Conservation (phyloP, 805 yeast species). For the Myxozyma sirexii region DNA sequence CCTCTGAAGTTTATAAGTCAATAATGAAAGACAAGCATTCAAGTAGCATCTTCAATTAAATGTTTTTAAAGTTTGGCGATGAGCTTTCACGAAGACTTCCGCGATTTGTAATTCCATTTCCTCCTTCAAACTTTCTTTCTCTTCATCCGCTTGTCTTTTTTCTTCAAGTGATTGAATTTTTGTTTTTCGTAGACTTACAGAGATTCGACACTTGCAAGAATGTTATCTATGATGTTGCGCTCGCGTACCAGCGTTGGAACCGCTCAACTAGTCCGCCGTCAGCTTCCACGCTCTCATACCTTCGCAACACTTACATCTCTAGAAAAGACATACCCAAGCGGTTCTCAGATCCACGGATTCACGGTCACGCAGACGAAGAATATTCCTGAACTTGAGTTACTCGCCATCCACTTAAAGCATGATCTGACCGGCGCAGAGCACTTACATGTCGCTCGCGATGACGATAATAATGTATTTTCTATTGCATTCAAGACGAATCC, state of each 20-base stretch:
- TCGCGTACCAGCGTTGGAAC: background rate
- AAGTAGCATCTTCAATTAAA: no score
- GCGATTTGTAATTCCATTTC: background rate
- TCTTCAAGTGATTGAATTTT: no score
- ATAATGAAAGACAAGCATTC: no score
- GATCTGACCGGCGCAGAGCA: conserved; percentile 73
- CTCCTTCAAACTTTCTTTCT: background rate
- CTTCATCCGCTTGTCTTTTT: no score
- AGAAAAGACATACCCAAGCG: conserved; percentile 17
- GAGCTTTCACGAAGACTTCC: background rate
- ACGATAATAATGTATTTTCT: conserved; percentile 83
- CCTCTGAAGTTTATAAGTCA: no score
- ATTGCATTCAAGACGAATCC: conserved; percentile 92
- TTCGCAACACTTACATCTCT: conserved; percentile 21
- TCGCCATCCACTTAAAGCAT: conserved; percentile 76
- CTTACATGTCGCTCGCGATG: conserved; percentile 81
- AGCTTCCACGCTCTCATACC: background rate
- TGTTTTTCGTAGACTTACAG: no score
- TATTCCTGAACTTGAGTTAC: conserved; percentile 79
- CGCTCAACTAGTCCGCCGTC: background rate
- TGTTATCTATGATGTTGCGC: background rate
- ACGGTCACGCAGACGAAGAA: conserved; percentile 62
- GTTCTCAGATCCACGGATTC: conserved; percentile 59
- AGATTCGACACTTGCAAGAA: background rate
- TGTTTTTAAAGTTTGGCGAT: background rate